Evolutionary conservation across 352 stramenopile species (phyloP), one percentile per base, ranked within the genome.

Genomic region (Thraustochytrium sp.): DNA sequence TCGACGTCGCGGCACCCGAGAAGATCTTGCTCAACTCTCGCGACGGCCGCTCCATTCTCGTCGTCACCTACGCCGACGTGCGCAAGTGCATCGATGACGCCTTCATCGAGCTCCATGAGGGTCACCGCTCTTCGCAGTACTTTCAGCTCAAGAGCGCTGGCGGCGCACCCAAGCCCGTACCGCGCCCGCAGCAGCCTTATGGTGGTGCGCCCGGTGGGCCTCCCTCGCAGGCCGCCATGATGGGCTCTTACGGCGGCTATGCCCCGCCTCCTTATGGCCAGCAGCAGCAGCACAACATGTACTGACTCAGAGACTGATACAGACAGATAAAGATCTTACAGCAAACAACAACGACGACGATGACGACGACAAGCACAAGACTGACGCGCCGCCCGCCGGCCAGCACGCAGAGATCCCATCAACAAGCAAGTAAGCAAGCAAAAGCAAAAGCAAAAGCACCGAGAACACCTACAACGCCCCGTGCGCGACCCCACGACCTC

Each of bases 61-160:
- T 96, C 34, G 92, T 92, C 0, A 93, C 86, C 49, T 97, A 91
- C 86, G 92, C 88, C 46, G 91, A 95, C 86, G 86, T 94, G 16
- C 86, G 89, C 48, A 82, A 86, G 59, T 92, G 87, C 76, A 85
- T 94, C 59, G 89, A 94, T 13, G 89, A 89, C 26, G 87, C 89
- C 0, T 94, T 91, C 85, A 74, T 86, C n/a, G 90, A 92, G 78
- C 76, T 94, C 8, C 23, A 63, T 3, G 29, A 75, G 51, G 74
- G 23, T 4, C 68, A 80, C 40, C 68, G 46, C 2, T 80, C 68
- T 42, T 63, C 42, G 53, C 42, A 63, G 68, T 80, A 65, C 38
- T 80, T 55, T 38, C 68, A 80, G 53, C 31, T 55, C 23, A 80
- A 80, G 68, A 46, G 26, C 29, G 46, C 68, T 0, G 40, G 40